Percentiles rank a stretch among this genome's conserved stretches.
Conservation (phyloP, 164 flowering plant species). For the Macadamia integrifolia region DNA sequence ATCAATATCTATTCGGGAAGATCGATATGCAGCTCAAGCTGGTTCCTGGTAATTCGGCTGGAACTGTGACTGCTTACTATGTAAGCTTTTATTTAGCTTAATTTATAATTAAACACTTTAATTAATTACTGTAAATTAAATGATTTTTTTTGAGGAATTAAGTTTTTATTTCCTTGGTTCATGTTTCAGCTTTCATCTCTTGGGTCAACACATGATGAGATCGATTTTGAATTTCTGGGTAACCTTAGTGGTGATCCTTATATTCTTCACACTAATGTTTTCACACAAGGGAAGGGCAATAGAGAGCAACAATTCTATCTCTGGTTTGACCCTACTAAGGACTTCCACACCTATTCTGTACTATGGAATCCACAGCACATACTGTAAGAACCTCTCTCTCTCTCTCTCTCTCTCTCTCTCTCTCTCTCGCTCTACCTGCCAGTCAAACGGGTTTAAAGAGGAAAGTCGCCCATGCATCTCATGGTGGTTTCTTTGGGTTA, state of each 20-base stretch:
- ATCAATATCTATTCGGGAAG: constrained; percentile 3
- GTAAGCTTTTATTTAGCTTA: constrained; percentile 4
- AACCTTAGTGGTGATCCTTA: constrained; percentile 1
- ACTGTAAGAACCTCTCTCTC: constrained; percentile 6
- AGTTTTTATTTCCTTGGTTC: neutral
- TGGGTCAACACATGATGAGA: constrained; percentile 21
- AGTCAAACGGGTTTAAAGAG: no score
- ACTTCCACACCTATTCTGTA: constrained; percentile 24
- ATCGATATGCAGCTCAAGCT: constrained; percentile 18
- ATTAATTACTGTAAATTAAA: no score
- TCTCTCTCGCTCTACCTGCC: neutral
- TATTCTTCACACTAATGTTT: constrained; percentile 23
- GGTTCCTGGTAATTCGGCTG: constrained; percentile 22
- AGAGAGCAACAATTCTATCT: constrained; percentile 25
- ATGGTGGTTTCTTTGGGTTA: no score
- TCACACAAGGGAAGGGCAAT: constrained; percentile 23
- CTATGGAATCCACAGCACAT: constrained; percentile 22
- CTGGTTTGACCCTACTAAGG: constrained; percentile 25
- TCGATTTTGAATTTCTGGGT: constrained; percentile 25
- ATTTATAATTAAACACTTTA: neutral
- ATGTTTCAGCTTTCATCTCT: constrained; percentile 18
- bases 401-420: neutral
- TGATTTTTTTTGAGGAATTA: neutral
- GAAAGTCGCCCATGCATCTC: no score
- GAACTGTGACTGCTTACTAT: constrained; percentile 23